These are phyloP conservation scores for Saccharomycopsis lassenensis DNA, from an alignment of 805 yeast species.

Conservation along the genomic window DNA sequence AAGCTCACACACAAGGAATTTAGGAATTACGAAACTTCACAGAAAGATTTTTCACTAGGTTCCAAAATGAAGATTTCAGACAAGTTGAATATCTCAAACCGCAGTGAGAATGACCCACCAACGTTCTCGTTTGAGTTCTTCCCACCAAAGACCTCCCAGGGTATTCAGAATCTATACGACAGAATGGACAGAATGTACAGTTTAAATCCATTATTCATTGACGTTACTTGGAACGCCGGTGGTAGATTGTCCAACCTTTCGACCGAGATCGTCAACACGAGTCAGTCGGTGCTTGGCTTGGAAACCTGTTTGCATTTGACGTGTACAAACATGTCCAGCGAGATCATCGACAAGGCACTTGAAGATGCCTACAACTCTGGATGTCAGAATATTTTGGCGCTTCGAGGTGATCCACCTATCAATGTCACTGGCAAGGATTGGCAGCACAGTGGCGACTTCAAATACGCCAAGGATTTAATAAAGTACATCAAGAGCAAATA, in stretches of 20 bases:
- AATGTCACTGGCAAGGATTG: constrained; percentile 29
- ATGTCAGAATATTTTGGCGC: constrained; percentile 88
- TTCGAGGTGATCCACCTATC: constrained; percentile 91
- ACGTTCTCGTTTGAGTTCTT: constrained; percentile 95
- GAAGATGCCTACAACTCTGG: constrained; percentile 81
- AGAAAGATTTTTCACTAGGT: too few species aligned
- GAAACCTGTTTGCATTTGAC: constrained; percentile 98
- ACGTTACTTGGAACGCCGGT: constrained; percentile 98
- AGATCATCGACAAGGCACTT: constrained; percentile 74
- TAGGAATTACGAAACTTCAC: too few species aligned
- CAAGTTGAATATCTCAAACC: constrained; percentile 8
- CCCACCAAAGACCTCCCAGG: constrained; percentile 95
- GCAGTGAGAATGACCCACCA: constrained; percentile 23
- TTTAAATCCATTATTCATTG: constrained; percentile 82
- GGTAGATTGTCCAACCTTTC: constrained; percentile 78
- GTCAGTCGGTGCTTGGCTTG: constrained; percentile 81
- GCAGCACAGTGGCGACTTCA: constrained; percentile 62
- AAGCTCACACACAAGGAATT: too few species aligned
- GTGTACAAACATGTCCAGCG: constrained; percentile 86
- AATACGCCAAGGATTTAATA: constrained; percentile 81
- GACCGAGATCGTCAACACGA: constrained; percentile 82
- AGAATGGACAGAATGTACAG: constrained; percentile 97
- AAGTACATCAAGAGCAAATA: constrained; percentile 61
- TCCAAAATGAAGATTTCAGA: constrained; percentile 19
- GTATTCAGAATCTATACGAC: constrained; percentile 91